Conservation (phyloP, 768 basidiomycete species). For the Gloeopeniophorella convolvens region DNA sequence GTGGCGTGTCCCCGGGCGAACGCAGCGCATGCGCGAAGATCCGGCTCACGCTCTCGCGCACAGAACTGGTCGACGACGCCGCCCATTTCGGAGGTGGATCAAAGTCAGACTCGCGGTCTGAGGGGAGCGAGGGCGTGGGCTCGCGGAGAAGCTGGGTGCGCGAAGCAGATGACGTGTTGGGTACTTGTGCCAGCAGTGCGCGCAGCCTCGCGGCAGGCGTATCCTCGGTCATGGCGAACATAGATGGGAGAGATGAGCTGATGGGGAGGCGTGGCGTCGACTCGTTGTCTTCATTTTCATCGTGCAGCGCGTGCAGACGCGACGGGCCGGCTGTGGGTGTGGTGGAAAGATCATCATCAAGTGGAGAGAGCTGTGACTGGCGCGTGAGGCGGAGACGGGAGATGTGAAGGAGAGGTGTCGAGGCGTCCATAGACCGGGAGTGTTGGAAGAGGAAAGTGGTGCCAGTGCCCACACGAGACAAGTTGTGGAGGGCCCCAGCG, state of each 20-base stretch:
- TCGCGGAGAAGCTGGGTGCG: slow-evolving; percentile 19
- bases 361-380: slow-evolving; percentile 2
- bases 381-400: slow-evolving; percentile 14
- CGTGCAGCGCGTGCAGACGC: slow-evolving; percentile 11
- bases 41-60: slow-evolving; percentile 16
- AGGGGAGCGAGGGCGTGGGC: slow-evolving; percentile 15
- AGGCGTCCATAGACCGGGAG: slow-evolving; percentile 10
- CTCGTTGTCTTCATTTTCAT: slow-evolving; percentile 18
- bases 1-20: slow-evolving; percentile 10
- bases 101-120: slow-evolving; percentile 21
- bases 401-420: slow-evolving; percentile 4
- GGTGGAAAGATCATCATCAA: slow-evolving; percentile 10
- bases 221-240: slow-evolving; percentile 8
- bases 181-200: slow-evolving; percentile 14
- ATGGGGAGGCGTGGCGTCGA: slow-evolving; percentile 17
- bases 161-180: slow-evolving; percentile 15
- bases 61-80: slow-evolving; percentile 1
- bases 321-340: slow-evolving; percentile 20
- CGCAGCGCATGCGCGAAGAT: slow-evolving; percentile 18
- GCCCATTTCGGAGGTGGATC: slow-evolving; percentile 19
- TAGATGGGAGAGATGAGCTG: slow-evolving; percentile 18
- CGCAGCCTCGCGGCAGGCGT: slow-evolving; percentile 19
- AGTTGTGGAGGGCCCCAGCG: too few relatives aligned
- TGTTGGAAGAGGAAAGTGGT: too few relatives aligned
- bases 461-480: too few relatives aligned